These are phyloP conservation scores for Entomortierella chlamydospora DNA, from an alignment of 192 early-diverging fungal genomes.

Conservation along the genomic window DNA sequence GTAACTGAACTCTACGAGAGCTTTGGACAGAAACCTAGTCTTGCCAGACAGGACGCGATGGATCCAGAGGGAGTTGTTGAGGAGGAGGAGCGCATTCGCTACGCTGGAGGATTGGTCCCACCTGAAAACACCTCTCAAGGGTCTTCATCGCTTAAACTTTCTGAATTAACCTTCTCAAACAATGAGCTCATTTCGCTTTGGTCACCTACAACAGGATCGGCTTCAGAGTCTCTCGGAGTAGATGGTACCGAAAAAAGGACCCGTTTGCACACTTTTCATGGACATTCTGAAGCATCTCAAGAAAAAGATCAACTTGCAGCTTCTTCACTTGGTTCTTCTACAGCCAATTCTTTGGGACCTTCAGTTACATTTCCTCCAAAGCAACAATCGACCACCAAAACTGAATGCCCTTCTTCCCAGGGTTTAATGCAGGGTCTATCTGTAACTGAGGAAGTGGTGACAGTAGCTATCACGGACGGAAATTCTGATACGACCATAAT, in stretches of 20 bases:
- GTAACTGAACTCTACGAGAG: slow-evolving; percentile 43
- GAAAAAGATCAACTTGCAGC: slow-evolving; percentile 11
- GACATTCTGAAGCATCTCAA: slow-evolving; percentile 4
- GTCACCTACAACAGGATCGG: neutral
- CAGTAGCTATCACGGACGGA: neutral
- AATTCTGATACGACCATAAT: neutral
- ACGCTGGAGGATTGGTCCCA: neutral
- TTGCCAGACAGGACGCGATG: neutral
- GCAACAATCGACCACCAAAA: slow-evolving; percentile 10
- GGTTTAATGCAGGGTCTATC: neutral
- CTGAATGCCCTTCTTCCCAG: neutral
- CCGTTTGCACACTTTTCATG: slow-evolving; percentile 26
- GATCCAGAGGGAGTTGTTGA: neutral
- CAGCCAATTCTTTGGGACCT: neutral
- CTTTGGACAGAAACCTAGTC: slow-evolving; percentile 9
- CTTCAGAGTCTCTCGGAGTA: neutral
- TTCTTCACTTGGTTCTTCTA: neutral
- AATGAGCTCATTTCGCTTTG: slow-evolving; percentile 33
- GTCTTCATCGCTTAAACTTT: slow-evolving; percentile 12
- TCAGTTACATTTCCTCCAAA: slow-evolving; percentile 7
- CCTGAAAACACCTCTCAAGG: neutral
- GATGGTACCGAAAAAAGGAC: slow-evolving; percentile 18
- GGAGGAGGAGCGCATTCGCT: neutral
- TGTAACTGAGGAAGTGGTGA: neutral
- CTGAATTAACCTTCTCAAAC: slow-evolving; percentile 34